phyloP scores from a whole-genome alignment of 2,329 filamentous ascomycete genomes.

The Metarhizium brunneum region DNA sequence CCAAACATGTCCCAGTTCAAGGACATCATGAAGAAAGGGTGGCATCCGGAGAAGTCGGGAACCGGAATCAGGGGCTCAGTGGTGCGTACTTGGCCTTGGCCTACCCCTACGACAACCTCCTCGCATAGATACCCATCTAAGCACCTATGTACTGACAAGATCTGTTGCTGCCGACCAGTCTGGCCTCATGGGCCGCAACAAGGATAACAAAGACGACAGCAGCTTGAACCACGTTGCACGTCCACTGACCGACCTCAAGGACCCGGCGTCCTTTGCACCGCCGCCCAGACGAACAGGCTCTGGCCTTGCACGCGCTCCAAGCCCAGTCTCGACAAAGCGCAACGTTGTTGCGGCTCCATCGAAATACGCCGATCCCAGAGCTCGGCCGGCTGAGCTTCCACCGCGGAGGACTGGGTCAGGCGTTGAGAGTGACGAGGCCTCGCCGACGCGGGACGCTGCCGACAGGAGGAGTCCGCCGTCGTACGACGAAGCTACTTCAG shows the following conservation, averaged over 20 bases:
- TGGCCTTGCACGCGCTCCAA: constrained; percentile 23
- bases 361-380: constrained; percentile 23
- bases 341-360: constrained; percentile 22
- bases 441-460: constrained; percentile 24
- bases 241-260: constrained; percentile 62
- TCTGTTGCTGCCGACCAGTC: constrained; percentile 24
- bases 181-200: constrained; percentile 34
- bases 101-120: too few relatives aligned
- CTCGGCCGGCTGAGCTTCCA: constrained; percentile 9
- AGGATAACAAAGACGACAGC: constrained; percentile 19
- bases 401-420: constrained; percentile 1
- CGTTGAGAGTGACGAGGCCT: background rate
- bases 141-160: background rate
- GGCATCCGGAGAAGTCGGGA: constrained; percentile 37
- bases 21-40: constrained; percentile 40
- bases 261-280: constrained; percentile 70
- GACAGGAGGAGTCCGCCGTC: constrained; percentile 22
- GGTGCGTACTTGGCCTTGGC: constrained; percentile 24
- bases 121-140: background rate
- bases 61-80: constrained; percentile 28
- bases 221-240: constrained; percentile 32
- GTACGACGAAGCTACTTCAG: constrained; percentile 15
- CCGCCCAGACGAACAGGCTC: constrained; percentile 55
- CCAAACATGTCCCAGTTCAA: constrained; percentile 35
- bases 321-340: constrained; percentile 12